Conservation (phyloP, 345 rosid species). For the Pistacia atlantica region DNA sequence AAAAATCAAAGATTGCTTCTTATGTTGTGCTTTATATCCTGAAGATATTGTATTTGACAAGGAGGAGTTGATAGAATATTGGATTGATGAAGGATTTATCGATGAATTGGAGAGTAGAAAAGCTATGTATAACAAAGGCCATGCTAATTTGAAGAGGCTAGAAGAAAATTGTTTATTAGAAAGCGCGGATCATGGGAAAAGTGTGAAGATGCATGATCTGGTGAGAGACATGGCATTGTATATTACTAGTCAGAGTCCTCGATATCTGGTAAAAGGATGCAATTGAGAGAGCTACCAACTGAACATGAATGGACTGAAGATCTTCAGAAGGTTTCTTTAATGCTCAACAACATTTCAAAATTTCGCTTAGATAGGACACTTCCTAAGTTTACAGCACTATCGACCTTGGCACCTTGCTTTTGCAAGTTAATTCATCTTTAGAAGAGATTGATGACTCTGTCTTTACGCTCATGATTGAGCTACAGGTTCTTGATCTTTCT, state of each 20-base stretch:
- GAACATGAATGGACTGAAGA: constrained; percentile 22
- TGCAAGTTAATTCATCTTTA: not conserved
- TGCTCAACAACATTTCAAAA: not conserved
- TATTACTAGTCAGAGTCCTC: not conserved
- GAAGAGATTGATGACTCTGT: constrained; percentile 16
- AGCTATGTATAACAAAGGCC: constrained; percentile 19
- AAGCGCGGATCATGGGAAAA: not conserved
- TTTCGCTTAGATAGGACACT: not conserved
- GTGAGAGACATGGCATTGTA: constrained; percentile 24
- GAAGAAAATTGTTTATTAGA: constrained; percentile 22
- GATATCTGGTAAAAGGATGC: constrained; percentile 20
- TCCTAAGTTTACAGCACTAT: constrained; percentile 6
- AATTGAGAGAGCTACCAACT: constrained; percentile 17
- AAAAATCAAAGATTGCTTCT: constrained; percentile 20
- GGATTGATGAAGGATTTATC: constrained; percentile 21
- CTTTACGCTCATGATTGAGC: not conserved
- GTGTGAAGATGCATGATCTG: constrained; percentile 32
- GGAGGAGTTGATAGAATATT: constrained; percentile 23
- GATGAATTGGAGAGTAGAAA: constrained; percentile 1
- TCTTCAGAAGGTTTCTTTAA: constrained; percentile 18
- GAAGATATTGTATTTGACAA: constrained; percentile 2
- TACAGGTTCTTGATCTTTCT: constrained; percentile 34
- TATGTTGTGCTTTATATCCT: constrained; percentile 24
- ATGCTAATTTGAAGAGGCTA: constrained; percentile 19
- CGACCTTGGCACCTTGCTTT: constrained; percentile 27